Base-by-base conservation (phyloP, 2,329 filamentous ascomycete genomes). In the Plectosphaerella cucumerina region DNA sequence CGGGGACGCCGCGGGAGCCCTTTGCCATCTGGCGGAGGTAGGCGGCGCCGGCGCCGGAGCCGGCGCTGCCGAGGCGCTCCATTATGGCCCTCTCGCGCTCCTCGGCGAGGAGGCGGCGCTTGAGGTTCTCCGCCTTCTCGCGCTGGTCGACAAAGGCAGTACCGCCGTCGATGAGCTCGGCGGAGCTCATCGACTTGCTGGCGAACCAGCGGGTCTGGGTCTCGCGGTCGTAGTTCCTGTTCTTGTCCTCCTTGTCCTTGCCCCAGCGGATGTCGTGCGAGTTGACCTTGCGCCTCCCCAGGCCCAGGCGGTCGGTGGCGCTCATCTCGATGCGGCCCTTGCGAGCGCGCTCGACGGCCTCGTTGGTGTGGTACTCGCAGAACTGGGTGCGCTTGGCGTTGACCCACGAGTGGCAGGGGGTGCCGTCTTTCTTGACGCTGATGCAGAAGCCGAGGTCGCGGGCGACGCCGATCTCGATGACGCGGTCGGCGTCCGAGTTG, bases 331-430 rank as follows among this genome's bases (percentile, higher is more conserved):
- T 85, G 34, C 92, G 80, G 1, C 78, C 75, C 11, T 82, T 75
- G 26, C 76, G 74, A 49, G 63, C 83, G 63, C 89, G 92, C 50
- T 85, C 81, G 3, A 97, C 73, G 22, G 90, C 86, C 22, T 90
- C 75, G 59, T 95, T 91, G 58, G 96, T 84, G 68, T 99, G 94
- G 59, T 87, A 99, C 57, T 96, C 91, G 70, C 94, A 99, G 65
- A 88, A 90, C 60, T 96, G 86, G 0, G 92, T 96, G 60, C 91
- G 89, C 49, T 90, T 84, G 57, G 82, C 84, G 67, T 99, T 93
- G 53, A 99, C 78, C 94, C 94, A 99, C 23, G 81, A 73, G 33
- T 81, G 84, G 67, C 94, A 99, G 44, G 80, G 72, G 51, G 88
- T 80, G 37, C 94, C 93, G 63, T 97, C 90, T 62, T 89, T 93